Evolutionary conservation across 805 yeast species (phyloP).

Genomic region (Torulaspora microellipsoides): DNA sequence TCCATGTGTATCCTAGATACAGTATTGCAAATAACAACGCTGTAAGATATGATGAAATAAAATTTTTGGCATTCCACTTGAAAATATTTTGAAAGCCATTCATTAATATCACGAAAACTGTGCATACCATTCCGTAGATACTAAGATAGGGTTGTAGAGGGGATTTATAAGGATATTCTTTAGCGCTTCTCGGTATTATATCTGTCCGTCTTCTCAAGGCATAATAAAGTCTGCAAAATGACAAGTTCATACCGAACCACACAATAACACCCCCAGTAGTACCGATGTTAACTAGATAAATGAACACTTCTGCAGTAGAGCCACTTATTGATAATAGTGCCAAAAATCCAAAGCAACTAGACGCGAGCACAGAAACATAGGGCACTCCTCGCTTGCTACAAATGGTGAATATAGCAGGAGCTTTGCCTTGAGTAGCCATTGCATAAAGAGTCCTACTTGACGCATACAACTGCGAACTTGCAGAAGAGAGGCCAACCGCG

Average conservation of each 20-base stretch:
- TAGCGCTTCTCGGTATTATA: conserved; percentile 53
- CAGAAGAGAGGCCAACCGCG: conserved; percentile 51
- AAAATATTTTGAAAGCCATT: conserved; percentile 61
- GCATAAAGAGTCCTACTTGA: conserved; percentile 54
- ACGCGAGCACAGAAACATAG: conserved; percentile 57
- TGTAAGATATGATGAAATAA: conserved; percentile 58
- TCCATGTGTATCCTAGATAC: conserved; percentile 48
- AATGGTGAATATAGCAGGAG: conserved; percentile 52
- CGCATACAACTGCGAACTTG: conserved; percentile 51
- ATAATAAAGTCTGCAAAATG: conserved; percentile 56
- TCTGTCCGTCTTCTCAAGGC: conserved; percentile 59
- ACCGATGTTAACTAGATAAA: conserved; percentile 56
- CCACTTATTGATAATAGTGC: conserved; percentile 55
- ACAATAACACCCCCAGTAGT: conserved; percentile 70
- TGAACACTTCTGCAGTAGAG: conserved; percentile 56
- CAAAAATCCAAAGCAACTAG: conserved; percentile 55
- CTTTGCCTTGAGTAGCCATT: conserved; percentile 50
- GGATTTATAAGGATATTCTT: conserved; percentile 59
- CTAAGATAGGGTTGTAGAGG: conserved; percentile 66
- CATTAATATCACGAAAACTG: conserved; percentile 43
- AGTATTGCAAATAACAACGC: conserved; percentile 45
- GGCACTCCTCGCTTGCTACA: conserved; percentile 69
- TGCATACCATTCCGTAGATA: conserved; percentile 50
- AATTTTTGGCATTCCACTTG: conserved; percentile 52
- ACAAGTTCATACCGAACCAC: conserved; percentile 67